Conservation (phyloP, 2,329 filamentous ascomycete genomes). For the Septoria linicola region DNA sequence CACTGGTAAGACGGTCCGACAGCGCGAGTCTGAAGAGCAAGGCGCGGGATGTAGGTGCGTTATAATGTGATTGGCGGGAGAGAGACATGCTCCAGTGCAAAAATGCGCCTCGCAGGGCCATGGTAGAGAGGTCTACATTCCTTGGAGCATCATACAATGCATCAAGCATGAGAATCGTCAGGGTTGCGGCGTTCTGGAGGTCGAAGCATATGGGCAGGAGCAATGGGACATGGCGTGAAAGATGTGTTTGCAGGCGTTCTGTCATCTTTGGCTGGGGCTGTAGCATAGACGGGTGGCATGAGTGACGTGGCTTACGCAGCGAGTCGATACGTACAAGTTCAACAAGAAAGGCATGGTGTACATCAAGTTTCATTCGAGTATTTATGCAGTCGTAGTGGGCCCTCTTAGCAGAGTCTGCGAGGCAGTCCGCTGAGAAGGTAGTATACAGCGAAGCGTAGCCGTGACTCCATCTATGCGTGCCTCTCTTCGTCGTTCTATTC, state of each 20-base stretch:
- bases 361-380: constrained; percentile 1
- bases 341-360: not conserved
- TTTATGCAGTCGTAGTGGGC: constrained; percentile 6
- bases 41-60: constrained; percentile 65
- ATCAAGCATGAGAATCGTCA: not conserved
- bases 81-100: not conserved
- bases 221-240: not conserved
- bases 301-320: constrained; percentile 4
- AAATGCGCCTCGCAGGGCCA: too few relatives aligned
- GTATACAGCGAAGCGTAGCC: constrained; percentile 20
- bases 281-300: constrained; percentile 5
- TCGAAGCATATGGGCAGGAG: constrained; percentile 3
- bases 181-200: not conserved
- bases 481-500: not conserved
- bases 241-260: not conserved
- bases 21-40: constrained; percentile 52
- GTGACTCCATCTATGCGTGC: constrained; percentile 10
- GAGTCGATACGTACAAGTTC: not conserved
- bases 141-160: not conserved
- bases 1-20: constrained; percentile 55
- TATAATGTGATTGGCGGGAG: constrained; percentile 47
- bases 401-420: not conserved
- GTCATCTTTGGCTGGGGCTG: not conserved
- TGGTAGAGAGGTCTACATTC: too few relatives aligned
- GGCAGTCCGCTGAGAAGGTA: constrained; percentile 1